Evolutionary conservation across 257 asterid genomes (phyloP), one percentile per base, ranked within the genome.

Genomic region (Linaria vulgaris): DNA sequence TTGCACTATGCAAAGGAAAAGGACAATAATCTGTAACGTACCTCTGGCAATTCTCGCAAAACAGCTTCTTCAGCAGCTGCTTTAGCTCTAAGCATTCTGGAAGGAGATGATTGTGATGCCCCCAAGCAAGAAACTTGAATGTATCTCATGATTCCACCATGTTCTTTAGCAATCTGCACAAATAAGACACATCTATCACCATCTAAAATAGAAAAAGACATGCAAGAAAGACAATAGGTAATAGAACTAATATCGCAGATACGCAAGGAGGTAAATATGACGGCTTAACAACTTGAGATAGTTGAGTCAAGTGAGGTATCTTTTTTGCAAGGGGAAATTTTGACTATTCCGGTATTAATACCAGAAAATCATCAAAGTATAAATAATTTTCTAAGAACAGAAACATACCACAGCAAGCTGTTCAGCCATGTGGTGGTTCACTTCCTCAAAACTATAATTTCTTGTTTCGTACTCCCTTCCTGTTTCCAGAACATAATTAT

Each of bases 401-500:
- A 78, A 68, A 67, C 81, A 58, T 77, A 94, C 97, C 73, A 63
- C 61, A 75, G 99, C 99, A 64, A 94, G 87, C 72, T 88, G 82
- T 76, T 80, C 82, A 56, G 95, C 95, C 91, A 94, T 90, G 64
- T 84, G 79, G 72, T 78, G 95, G 78, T 94, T 90, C 77, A 82
- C 99, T 69, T 87, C 96, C 73, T 94, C 99, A 73, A 90, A 85
- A 75, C 95, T 84, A 71, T 76, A 94, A 84, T 94, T 94, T 74
- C 99, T 82, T 38, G 97, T 94, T 79, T 84, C 97, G 17, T 94
- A 90, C 41, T 94, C 96, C 85, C 95, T 80, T 71, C 97, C 99
- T 94, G 86, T 64, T 69, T 67, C 45, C 61, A 62, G 68, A 31
- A 31, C n/a, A 23, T 74, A 37, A 57, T 61, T 14, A 59, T 48